These are phyloP conservation scores for Shiraia sp. DNA, from an alignment of 2,329 filamentous ascomycete genomes.

Conservation along the genomic window DNA sequence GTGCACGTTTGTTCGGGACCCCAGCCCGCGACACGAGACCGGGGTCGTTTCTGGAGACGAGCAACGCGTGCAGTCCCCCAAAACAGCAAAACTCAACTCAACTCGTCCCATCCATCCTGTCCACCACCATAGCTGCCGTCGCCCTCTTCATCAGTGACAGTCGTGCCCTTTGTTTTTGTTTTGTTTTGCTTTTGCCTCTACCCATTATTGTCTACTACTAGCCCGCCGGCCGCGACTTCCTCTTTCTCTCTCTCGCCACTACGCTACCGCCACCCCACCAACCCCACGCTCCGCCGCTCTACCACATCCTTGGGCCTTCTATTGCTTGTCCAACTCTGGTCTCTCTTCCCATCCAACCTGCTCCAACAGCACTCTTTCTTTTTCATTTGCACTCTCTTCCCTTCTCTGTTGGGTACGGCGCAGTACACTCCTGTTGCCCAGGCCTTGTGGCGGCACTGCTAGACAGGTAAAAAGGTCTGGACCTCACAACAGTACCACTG, in stretches of 20 bases:
- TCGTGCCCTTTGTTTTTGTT: too few relatives aligned
- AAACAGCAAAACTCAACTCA: slow-evolving; percentile 6
- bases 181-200: too few relatives aligned
- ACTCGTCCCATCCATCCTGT: too few relatives aligned
- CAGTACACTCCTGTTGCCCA: slow-evolving; percentile 7
- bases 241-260: slow-evolving; percentile 10
- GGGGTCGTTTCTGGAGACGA: slow-evolving; percentile 18
- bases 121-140: too few relatives aligned
- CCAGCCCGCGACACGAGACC: slow-evolving; percentile 20
- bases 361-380: too few relatives aligned
- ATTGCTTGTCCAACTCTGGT: too few relatives aligned
- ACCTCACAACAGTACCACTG: slow-evolving; percentile 1
- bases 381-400: too few relatives aligned
- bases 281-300: slow-evolving; percentile 22
- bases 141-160: too few relatives aligned
- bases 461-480: slow-evolving; percentile 10
- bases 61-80: slow-evolving; percentile 12
- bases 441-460: slow-evolving; percentile 12
- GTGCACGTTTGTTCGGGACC: slow-evolving; percentile 11
- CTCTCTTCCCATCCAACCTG: too few relatives aligned
- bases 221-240: slow-evolving; percentile 11
- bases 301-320: too few relatives aligned
- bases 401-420: too few relatives aligned
- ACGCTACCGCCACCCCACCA: slow-evolving; percentile 18
- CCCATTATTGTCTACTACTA: too few relatives aligned